phyloP scores from a whole-genome alignment of 371 early-diverging fungal genomes.

The Blakeslea trispora region DNA sequence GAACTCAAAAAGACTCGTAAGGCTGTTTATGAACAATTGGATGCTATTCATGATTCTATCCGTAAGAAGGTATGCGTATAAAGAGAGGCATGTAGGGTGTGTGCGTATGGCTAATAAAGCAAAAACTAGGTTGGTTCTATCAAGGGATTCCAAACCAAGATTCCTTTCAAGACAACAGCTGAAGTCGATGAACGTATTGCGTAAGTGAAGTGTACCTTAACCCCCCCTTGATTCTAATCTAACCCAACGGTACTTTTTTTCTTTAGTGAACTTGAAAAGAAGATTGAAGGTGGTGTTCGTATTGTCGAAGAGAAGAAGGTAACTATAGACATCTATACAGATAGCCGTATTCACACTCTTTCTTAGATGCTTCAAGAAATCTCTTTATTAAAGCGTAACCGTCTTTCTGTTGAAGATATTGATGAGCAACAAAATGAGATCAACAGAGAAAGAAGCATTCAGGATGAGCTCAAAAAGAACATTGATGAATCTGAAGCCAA shows the following conservation, averaged over 20 bases:
- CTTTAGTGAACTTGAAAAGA: slow-evolving; percentile 69
- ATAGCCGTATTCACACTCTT: no score
- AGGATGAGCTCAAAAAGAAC: slow-evolving; percentile 67
- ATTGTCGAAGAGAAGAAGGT: slow-evolving; percentile 86
- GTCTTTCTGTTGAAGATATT: slow-evolving; percentile 73
- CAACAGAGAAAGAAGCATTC: slow-evolving; percentile 69
- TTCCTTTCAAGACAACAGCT: slow-evolving; percentile 74
- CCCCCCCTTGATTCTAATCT: no score
- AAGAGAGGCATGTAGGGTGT: background rate
- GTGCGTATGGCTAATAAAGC: background rate
- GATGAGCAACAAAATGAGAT: slow-evolving; percentile 70
- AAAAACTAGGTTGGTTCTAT: slow-evolving; percentile 25
- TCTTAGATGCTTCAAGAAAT: slow-evolving; percentile 74
- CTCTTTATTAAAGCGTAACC: slow-evolving; percentile 75
- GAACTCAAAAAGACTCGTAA: slow-evolving; percentile 58
- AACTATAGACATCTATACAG: no score
- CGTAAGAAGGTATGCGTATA: slow-evolving; percentile 64
- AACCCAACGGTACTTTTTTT: no score
- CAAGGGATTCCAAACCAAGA: slow-evolving; percentile 68
- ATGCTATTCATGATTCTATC: slow-evolving; percentile 65
- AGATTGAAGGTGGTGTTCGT: slow-evolving; percentile 78
- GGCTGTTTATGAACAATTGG: slow-evolving; percentile 65
- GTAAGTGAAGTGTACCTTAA: slow-evolving; percentile 40
- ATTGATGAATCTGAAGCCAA: slow-evolving; percentile 68
- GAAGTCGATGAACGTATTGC: slow-evolving; percentile 80